Evolutionary conservation across 257 asterid genomes (phyloP).

Genomic region (Solanum pennellii): DNA sequence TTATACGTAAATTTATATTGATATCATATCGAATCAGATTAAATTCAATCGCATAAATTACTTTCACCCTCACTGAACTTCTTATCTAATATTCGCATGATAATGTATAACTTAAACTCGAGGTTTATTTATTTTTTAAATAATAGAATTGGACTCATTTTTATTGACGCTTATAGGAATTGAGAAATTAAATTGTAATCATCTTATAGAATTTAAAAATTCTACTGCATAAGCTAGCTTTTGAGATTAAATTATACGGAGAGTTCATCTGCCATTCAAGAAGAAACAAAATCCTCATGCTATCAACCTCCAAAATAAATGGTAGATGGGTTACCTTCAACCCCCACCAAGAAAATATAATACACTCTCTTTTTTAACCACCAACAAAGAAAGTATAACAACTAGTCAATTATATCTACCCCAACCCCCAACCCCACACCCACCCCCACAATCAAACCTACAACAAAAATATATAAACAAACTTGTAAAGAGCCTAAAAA

Average conservation of each 20-base stretch:
- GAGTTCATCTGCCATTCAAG: not conserved
- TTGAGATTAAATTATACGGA: not conserved
- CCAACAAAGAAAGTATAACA: not conserved
- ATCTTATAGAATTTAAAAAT: not conserved
- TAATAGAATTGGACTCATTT: not conserved
- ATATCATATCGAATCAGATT: not conserved
- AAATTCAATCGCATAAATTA: too few relatives aligned
- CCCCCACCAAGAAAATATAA: not conserved
- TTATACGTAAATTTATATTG: too few relatives aligned
- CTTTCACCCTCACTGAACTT: not conserved
- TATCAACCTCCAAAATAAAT: not conserved
- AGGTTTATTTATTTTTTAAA: not conserved
- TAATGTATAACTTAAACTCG: not conserved
- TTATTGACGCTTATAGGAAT: not conserved
- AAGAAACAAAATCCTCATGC: not conserved
- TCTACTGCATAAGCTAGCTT: accelerated
- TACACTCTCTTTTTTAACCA: not conserved
- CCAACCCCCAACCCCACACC: not conserved
- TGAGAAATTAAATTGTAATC: accelerated
- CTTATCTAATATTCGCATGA: too few relatives aligned
- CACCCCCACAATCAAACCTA: not conserved
- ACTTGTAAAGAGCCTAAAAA: not conserved
- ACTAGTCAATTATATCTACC: not conserved
- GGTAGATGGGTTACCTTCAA: not conserved
- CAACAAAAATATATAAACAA: not conserved